phyloP scores from a whole-genome alignment of 768 basidiomycete species.

The Mycena epipterygia region DNA sequence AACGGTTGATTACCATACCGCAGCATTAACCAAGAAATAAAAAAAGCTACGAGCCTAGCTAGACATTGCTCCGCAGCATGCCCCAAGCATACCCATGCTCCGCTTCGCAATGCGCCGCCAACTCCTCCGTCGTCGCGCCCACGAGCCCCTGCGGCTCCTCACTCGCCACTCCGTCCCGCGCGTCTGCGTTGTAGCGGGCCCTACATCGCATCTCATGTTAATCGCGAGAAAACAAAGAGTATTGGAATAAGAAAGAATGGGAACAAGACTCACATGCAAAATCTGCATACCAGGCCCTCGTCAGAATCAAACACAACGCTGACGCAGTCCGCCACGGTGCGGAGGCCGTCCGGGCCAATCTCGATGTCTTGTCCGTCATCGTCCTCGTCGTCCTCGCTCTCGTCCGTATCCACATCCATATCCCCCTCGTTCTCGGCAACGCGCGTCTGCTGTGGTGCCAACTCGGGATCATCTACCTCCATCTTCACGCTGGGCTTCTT shows the following conservation, averaged over 20 bases:
- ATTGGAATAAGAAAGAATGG: background rate
- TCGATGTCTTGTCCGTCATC: conserved; percentile 51
- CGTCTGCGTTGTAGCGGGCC: conserved; percentile 49
- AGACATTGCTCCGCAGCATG: conserved; percentile 45
- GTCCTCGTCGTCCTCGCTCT: conserved; percentile 50
- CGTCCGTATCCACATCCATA: conserved; percentile 47
- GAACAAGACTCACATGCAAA: conserved; percentile 64
- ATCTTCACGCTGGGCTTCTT: conserved; percentile 8
- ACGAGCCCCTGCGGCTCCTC: conserved; percentile 53
- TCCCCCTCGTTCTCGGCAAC: conserved; percentile 21
- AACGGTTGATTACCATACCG: too few species aligned
- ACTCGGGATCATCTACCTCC: conserved; percentile 22
- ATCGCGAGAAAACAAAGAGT: background rate
- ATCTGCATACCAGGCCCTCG: conserved; percentile 48
- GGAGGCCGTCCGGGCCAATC: conserved; percentile 58
- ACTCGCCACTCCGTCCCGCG: conserved; percentile 25
- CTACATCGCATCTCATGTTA: conserved; percentile 40
- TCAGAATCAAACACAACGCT: conserved; percentile 55
- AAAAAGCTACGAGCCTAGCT: background rate
- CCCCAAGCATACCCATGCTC: conserved; percentile 67
- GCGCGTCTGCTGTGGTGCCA: background rate
- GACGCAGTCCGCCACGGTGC: conserved; percentile 56
- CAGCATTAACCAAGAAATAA: background rate
- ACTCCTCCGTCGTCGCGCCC: conserved; percentile 54
- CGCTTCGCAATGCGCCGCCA: conserved; percentile 62